phyloP scores from a whole-genome alignment of 805 yeast genomes.

The Brettanomyces custersianus region DNA sequence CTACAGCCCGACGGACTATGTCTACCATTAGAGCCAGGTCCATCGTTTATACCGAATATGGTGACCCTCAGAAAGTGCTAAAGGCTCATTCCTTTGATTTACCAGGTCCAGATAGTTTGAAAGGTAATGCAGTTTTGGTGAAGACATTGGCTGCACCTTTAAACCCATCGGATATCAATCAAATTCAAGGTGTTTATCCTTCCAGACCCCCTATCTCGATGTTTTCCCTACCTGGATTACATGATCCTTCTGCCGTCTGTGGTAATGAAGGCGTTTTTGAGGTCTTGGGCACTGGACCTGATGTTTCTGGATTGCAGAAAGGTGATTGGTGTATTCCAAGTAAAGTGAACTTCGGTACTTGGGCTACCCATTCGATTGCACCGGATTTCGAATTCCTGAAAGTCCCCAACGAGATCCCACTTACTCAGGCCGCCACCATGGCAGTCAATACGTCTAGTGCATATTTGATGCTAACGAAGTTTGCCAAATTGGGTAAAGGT shows the following conservation, averaged over 20 bases:
- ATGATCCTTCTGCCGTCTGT: constrained; percentile 67
- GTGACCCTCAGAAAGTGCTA: constrained; percentile 52
- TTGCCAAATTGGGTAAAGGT: constrained; percentile 49
- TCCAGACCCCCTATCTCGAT: constrained; percentile 53
- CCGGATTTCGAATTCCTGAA: constrained; percentile 43
- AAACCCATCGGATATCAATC: constrained; percentile 86
- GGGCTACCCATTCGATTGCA: constrained; percentile 75
- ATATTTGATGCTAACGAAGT: constrained; percentile 73
- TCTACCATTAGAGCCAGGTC: constrained; percentile 39
- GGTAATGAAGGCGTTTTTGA: constrained; percentile 94
- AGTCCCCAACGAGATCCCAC: constrained; percentile 45
- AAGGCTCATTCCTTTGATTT: constrained; percentile 43
- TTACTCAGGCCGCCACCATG: constrained; percentile 75
- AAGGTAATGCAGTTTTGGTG: constrained; percentile 46
- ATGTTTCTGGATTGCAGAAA: constrained; percentile 34
- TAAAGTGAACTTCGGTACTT: constrained; percentile 78
- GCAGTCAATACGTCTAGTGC: constrained; percentile 93
- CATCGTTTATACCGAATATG: constrained; percentile 58
- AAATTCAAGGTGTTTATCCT: constrained; percentile 80
- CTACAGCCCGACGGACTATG: no score
- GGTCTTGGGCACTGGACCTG: constrained; percentile 61
- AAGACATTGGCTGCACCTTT: constrained; percentile 73
- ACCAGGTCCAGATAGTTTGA: constrained; percentile 23
- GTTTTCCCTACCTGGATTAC: constrained; percentile 39
- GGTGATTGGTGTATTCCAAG: constrained; percentile 91